These are phyloP conservation scores for Athelia sp. DNA, from an alignment of 1,284 basidiomycete genomes.

Conservation along the genomic window DNA sequence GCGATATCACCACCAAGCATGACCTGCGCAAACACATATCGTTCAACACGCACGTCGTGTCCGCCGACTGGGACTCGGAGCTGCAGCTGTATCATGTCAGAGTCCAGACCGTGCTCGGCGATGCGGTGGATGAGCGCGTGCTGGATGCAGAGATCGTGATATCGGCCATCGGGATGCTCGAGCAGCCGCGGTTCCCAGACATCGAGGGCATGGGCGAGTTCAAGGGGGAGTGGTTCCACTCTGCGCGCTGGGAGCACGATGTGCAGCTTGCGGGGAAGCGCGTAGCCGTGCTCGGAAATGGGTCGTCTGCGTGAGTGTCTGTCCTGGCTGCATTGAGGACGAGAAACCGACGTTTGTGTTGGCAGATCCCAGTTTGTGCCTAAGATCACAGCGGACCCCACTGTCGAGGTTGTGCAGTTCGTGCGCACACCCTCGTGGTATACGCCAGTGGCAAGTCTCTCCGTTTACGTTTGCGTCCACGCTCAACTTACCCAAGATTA, in stretches of 20 bases:
- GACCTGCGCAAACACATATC: slow-evolving; percentile 14
- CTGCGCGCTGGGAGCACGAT: slow-evolving; percentile 36
- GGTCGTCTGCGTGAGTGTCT: slow-evolving; percentile 32
- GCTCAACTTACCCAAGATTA: neutral
- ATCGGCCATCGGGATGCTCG: slow-evolving; percentile 38
- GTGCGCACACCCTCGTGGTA: slow-evolving; percentile 43
- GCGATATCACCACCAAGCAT: slow-evolving; percentile 19
- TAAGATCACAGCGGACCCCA: slow-evolving; percentile 33
- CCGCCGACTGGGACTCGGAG: slow-evolving; percentile 34
- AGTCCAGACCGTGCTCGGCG: slow-evolving; percentile 8
- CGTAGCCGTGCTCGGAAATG: slow-evolving; percentile 48
- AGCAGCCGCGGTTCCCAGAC: slow-evolving; percentile 28
- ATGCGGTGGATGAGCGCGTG: slow-evolving; percentile 21
- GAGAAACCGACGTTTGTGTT: neutral
- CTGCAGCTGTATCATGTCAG: slow-evolving; percentile 28
- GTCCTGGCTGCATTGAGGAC: slow-evolving; percentile 21
- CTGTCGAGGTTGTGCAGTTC: slow-evolving; percentile 37
- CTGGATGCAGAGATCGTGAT: slow-evolving; percentile 33
- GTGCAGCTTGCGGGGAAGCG: slow-evolving; percentile 36
- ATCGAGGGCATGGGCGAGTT: slow-evolving; percentile 37
- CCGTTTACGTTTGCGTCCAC: neutral
- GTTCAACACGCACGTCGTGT: slow-evolving; percentile 29
- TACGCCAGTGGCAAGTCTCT: slow-evolving; percentile 28
- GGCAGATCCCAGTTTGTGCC: slow-evolving; percentile 41
- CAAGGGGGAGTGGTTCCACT: slow-evolving; percentile 42